Conservation (phyloP, 768 basidiomycete species). For the Auriscalpium microsporum region DNA sequence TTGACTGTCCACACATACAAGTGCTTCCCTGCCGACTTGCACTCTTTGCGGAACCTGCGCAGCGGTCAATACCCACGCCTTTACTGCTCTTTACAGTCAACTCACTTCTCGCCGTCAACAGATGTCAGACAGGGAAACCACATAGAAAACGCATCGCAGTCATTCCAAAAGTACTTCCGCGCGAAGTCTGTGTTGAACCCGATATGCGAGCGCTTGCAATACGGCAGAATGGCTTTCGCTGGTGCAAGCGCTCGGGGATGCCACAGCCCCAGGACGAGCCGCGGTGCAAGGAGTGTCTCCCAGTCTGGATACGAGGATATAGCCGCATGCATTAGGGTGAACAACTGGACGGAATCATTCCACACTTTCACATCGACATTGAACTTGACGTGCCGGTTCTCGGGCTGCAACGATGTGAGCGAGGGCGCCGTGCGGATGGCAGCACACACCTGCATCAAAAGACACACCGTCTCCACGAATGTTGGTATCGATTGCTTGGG, state of each 20-base stretch:
- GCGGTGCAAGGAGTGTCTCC: slow-evolving; percentile 69
- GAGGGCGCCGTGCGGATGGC: not conserved
- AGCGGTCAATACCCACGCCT: not conserved
- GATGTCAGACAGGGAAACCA: slow-evolving; percentile 64
- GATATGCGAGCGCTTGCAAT: slow-evolving; percentile 80
- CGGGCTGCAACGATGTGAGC: slow-evolving; percentile 35
- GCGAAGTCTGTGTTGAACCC: slow-evolving; percentile 65
- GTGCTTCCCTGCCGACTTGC: slow-evolving; percentile 69
- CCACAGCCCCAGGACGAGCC: slow-evolving; percentile 79
- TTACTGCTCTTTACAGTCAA: not conserved
- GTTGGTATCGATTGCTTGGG: slow-evolving; percentile 89
- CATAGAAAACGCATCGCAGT: slow-evolving; percentile 83
- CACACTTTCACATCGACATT: slow-evolving; percentile 93
- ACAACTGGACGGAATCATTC: slow-evolving; percentile 84
- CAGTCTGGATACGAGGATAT: slow-evolving; percentile 60
- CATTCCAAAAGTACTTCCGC: slow-evolving; percentile 82
- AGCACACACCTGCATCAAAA: slow-evolving; percentile 46
- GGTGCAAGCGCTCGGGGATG: slow-evolving; percentile 82
- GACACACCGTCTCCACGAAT: slow-evolving; percentile 72
- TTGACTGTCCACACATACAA: slow-evolving; percentile 98
- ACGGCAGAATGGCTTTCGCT: slow-evolving; percentile 71
- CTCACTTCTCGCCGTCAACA: slow-evolving; percentile 62
- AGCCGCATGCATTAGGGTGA: slow-evolving; percentile 63
- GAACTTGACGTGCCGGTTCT: slow-evolving; percentile 68
- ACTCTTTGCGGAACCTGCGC: slow-evolving; percentile 69